These are phyloP conservation scores for Termitomyces sp. DNA, from an alignment of 1,284 basidiomycete species.

Conservation along the genomic window DNA sequence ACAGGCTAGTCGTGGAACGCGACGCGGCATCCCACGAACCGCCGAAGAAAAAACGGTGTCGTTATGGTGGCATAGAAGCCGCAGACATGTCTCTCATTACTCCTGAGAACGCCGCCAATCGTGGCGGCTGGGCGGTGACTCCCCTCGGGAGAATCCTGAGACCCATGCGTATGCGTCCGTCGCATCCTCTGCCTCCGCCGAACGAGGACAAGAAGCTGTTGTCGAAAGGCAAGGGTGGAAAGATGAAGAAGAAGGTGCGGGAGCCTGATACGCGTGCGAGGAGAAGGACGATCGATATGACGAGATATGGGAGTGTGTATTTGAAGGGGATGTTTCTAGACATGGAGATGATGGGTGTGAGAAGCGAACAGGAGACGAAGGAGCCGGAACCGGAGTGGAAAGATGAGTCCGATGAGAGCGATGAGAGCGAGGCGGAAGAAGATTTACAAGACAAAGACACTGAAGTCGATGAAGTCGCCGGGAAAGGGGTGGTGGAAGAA, in stretches of 20 bases:
- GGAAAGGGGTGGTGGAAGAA: slow-evolving; percentile 3
- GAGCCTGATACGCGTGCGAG: slow-evolving; percentile 45
- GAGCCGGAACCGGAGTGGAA: slow-evolving; percentile 6
- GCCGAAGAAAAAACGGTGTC: slow-evolving; percentile 34
- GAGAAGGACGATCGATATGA: slow-evolving; percentile 58
- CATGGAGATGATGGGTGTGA: slow-evolving; percentile 22
- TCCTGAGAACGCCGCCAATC: slow-evolving; percentile 42
- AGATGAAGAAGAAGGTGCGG: slow-evolving; percentile 28
- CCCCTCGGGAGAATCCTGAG: slow-evolving; percentile 60
- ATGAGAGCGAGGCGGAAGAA: slow-evolving; percentile 15
- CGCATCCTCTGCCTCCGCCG: slow-evolving; percentile 47
- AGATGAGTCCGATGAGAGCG: slow-evolving; percentile 10
- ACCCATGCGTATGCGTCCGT: slow-evolving; percentile 64
- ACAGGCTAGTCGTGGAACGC: slow-evolving; percentile 34
- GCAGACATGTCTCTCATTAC: slow-evolving; percentile 61
- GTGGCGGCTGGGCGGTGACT: slow-evolving; percentile 62
- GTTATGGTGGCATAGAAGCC: slow-evolving; percentile 36
- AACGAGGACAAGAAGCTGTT: slow-evolving; percentile 15
- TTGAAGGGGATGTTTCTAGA: slow-evolving; percentile 64
- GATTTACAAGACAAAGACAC: slow-evolving; percentile 10
- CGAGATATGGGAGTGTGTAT: slow-evolving; percentile 59
- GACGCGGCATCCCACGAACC: slow-evolving; percentile 27
- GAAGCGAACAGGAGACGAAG: not conserved
- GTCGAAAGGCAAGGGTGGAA: slow-evolving; percentile 17
- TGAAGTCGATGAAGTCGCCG: slow-evolving; percentile 9